Conservation (phyloP, 495 filamentous ascomycete genomes). For the Jackrogersella minutella region DNA sequence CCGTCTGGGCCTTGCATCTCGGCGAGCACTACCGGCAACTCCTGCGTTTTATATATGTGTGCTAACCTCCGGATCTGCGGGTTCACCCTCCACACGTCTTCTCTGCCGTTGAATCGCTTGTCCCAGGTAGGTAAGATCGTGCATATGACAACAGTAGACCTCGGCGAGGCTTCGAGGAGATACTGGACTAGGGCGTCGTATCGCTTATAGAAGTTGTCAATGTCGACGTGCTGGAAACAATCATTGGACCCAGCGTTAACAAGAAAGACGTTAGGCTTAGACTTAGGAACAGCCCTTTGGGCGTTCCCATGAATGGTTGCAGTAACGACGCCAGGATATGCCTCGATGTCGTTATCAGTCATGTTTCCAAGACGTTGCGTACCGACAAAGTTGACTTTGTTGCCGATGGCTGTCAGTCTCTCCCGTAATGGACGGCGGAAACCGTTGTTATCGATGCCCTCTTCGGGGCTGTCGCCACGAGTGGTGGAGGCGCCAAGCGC, state of each 20-base stretch:
- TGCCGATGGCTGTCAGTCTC: conserved; percentile 38
- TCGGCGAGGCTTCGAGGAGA: conserved; percentile 42
- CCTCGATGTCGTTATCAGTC: conserved; percentile 50
- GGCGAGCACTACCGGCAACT: conserved; percentile 43
- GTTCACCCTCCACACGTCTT: conserved; percentile 45
- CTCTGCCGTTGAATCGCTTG: conserved; percentile 43
- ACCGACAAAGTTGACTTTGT: conserved; percentile 48
- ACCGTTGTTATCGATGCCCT: conserved; percentile 45
- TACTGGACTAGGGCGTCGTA: conserved; percentile 46
- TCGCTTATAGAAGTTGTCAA: conserved; percentile 46
- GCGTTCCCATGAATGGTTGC: conserved; percentile 45
- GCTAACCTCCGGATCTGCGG: conserved; percentile 47
- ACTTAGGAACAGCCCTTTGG: conserved; percentile 38
- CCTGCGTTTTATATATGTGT: conserved; percentile 44
- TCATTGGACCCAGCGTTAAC: conserved; percentile 52
- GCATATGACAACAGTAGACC: conserved; percentile 46
- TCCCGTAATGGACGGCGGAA: conserved; percentile 45
- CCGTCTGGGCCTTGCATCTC: conserved; percentile 48
- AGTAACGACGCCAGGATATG: conserved; percentile 47
- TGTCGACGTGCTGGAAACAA: conserved; percentile 47
- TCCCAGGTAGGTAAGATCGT: conserved; percentile 48
- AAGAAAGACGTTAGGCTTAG: conserved; percentile 45
- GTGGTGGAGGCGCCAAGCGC: conserved; percentile 48
- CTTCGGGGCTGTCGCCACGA: conserved; percentile 45
- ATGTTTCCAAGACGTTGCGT: conserved; percentile 48